Base-by-base conservation (phyloP, 2,329 filamentous ascomycete genomes). In the Dactylella cylindrospora region DNA sequence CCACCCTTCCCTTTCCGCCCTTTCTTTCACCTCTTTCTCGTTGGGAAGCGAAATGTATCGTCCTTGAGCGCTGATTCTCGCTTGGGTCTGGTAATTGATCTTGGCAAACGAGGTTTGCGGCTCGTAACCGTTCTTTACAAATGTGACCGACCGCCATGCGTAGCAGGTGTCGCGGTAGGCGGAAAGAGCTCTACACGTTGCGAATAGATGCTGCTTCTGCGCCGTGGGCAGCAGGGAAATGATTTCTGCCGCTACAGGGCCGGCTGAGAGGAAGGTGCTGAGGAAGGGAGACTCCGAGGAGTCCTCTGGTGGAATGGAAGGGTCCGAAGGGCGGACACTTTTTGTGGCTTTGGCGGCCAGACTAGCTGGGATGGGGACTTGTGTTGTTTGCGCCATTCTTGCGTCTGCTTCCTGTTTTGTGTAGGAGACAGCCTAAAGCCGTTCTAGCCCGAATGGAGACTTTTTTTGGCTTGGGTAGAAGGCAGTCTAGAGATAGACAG, bases 311-410 rank as follows among this genome's bases (percentile, higher is more conserved):
- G 55, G 55, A 17, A 61, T 52, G 8, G 47, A 52, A 9, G 55
- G 55, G 29, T 51, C 28, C 12, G 35, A n/a, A n/a, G 15, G 22
- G 5, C 29, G 12, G 31, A 20, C n/a, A 36, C 12, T 25, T 29
- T 20, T 26, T 22, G 23, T 43, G 39, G 50, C 13, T 22, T 39
- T 33, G 26, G 15, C 23, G 15, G 25, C 15, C 15, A 22, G 25
- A 35, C 39, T 41, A 43, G 23, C 29, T 43, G 26, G 44, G 25
- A 43, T 38, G 28, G 28, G 31, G 40, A 25, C 15, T 29, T 61
- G 55, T 38, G 55, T 52, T 61, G 46, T 41, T 53, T 61, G 55
- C 55, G 55, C 47, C 55, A 61, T 61, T 53, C 40, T 60, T 60
- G 54, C 54, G 54, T 59, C n/a, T n/a, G n/a, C n/a, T n/a, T n/a